These are phyloP conservation scores for Curvularia lunata DNA, from an alignment of 2,329 filamentous ascomycete genomes.

Conservation along the genomic window DNA sequence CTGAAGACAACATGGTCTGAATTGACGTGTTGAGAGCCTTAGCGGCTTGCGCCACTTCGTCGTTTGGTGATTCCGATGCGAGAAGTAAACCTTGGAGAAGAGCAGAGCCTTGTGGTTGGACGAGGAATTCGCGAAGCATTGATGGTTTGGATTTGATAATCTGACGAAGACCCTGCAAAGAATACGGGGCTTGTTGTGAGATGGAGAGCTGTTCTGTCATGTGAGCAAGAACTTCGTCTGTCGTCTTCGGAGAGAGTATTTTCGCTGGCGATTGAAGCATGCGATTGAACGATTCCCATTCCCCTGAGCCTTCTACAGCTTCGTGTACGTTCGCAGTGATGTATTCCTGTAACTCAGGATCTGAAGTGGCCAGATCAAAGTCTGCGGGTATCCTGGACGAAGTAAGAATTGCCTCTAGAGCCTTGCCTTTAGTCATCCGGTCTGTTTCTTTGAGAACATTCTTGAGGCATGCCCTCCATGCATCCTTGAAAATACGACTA, in stretches of 20 bases:
- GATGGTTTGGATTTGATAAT: constrained; percentile 51
- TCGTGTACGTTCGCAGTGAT: constrained; percentile 38
- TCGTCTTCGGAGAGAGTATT: constrained; percentile 46
- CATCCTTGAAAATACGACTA: constrained; percentile 36
- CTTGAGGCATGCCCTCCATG: constrained; percentile 44
- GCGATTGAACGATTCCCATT: constrained; percentile 48
- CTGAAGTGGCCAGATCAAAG: constrained; percentile 44
- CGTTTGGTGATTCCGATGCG: constrained; percentile 60
- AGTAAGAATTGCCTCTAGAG: constrained; percentile 44
- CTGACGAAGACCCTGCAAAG: constrained; percentile 55
- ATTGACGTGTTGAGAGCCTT: constrained; percentile 47
- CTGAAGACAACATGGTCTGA: constrained; percentile 46
- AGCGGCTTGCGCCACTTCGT: constrained; percentile 57
- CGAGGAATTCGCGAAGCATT: constrained; percentile 53
- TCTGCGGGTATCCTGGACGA: constrained; percentile 45
- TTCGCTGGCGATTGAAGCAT: constrained; percentile 44
- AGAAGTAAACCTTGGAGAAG: constrained; percentile 60
- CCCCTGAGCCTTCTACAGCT: constrained; percentile 40
- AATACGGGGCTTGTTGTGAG: constrained; percentile 40
- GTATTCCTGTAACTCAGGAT: constrained; percentile 47
- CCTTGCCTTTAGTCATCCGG: constrained; percentile 35
- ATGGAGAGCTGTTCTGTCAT: constrained; percentile 50
- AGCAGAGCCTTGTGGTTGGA: constrained; percentile 55
- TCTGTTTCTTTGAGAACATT: constrained; percentile 34
- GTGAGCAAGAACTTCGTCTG: constrained; percentile 47